A percentile compares a stretch with the other conserved stretches of the same genome.
These are phyloP conservation scores for Dactylellina haptotyla DNA, from an alignment of 2,329 filamentous ascomycete species.

Conservation along the genomic window DNA sequence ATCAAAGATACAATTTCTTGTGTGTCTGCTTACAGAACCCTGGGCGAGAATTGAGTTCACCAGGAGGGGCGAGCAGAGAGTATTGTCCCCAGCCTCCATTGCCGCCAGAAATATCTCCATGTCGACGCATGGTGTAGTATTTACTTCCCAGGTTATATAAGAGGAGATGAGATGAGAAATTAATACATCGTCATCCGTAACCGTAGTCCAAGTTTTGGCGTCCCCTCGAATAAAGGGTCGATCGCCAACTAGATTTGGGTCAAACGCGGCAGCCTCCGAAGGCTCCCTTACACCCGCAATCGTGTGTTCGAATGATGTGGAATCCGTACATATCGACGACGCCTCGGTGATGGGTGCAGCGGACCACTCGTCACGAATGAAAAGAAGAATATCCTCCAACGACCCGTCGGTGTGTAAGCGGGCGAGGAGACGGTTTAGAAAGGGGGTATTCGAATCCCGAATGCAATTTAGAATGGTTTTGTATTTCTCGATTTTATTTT, in stretches of 20 bases:
- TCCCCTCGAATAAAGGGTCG: neutral
- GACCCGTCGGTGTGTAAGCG: neutral
- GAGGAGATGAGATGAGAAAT: slow-evolving; percentile 10
- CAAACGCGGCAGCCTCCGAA: neutral
- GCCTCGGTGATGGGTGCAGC: neutral
- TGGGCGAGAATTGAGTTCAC: neutral
- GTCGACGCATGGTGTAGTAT: neutral
- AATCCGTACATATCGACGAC: neutral
- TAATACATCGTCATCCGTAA: neutral
- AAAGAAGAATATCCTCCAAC: neutral
- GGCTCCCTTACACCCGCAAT: too few species aligned
- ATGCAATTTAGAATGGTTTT: neutral
- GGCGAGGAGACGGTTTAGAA: neutral
- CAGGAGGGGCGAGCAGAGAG: neutral
- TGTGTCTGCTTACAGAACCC: neutral
- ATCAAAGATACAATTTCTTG: too few species aligned
- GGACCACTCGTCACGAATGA: neutral
- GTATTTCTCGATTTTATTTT: neutral
- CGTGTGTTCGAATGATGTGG: neutral
- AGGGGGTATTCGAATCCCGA: neutral
- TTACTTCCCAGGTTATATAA: slow-evolving; percentile 1
- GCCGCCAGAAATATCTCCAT: neutral
- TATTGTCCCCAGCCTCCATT: neutral
- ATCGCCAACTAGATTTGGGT: slow-evolving; percentile 1
- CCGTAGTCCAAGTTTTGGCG: slow-evolving; percentile 9